A percentile compares a stretch with the other conserved stretches of the same genome.
Conservation (phyloP, 768 basidiomycete species). For the Xerocomellus dryophilus region DNA sequence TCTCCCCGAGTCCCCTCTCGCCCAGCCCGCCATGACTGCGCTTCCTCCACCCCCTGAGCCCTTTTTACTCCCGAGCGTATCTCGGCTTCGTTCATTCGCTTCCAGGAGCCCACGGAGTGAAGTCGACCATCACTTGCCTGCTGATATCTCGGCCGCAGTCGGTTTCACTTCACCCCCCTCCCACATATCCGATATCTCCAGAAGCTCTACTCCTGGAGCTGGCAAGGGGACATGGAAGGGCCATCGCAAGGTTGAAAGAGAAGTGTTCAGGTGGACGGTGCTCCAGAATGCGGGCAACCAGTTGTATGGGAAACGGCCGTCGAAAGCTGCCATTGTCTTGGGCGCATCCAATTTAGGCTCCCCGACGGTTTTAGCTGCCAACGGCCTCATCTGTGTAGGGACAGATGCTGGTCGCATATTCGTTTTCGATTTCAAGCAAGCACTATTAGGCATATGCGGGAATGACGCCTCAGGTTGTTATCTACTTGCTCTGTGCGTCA, state of each 20-base stretch:
- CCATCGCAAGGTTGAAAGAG: constrained; percentile 35
- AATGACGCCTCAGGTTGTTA: constrained; percentile 58
- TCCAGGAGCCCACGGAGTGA: constrained; percentile 46
- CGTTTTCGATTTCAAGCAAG: constrained; percentile 91
- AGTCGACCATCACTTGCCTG: constrained; percentile 41
- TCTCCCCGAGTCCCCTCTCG: constrained; percentile 40
- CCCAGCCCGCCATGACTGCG: constrained; percentile 29
- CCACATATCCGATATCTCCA: constrained; percentile 69
- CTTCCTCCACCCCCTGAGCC: constrained; percentile 46
- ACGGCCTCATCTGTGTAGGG: constrained; percentile 87
- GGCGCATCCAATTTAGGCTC: constrained; percentile 56
- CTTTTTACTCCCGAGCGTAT: constrained; percentile 72
- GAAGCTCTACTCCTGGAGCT: constrained; percentile 54
- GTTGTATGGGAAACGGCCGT: constrained; percentile 49
- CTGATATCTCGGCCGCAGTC: constrained; percentile 43
- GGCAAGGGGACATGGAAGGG: constrained; percentile 21
- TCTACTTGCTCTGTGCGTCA: constrained; percentile 2
- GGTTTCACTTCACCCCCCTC: constrained; percentile 56
- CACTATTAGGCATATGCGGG: constrained; percentile 75
- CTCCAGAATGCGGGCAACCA: constrained; percentile 58
- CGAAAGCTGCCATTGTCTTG: constrained; percentile 61
- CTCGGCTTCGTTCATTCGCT: constrained; percentile 71
- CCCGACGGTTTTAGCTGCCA: constrained; percentile 81
- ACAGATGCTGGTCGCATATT: constrained; percentile 73
- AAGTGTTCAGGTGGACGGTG: constrained; percentile 76